These are phyloP conservation scores for Calonectria multiphialidica DNA, from an alignment of 2,329 filamentous ascomycete genomes.

Conservation along the genomic window DNA sequence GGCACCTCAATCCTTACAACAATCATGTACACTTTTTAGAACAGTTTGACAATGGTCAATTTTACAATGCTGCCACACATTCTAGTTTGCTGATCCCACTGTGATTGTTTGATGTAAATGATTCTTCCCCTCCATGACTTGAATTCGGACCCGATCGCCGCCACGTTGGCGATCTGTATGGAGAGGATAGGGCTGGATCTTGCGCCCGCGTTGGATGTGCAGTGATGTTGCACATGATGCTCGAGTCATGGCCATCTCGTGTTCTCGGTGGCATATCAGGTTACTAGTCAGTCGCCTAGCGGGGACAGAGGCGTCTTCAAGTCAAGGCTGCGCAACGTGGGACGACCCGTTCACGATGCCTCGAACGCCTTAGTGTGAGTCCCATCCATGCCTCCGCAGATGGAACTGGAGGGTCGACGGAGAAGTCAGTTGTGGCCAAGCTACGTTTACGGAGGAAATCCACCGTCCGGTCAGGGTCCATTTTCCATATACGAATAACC, in stretches of 20 bases:
- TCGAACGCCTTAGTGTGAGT: slow-evolving; percentile 7
- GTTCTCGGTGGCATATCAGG: background rate
- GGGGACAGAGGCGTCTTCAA: slow-evolving; percentile 1
- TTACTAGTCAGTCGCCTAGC: background rate
- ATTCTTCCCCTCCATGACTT: too few species aligned
- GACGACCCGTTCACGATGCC: slow-evolving; percentile 28
- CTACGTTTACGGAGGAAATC: background rate
- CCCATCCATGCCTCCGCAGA: slow-evolving; percentile 22
- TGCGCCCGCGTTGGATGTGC: background rate
- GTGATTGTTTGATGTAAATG: background rate
- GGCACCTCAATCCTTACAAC: slow-evolving; percentile 41
- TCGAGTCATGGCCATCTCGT: slow-evolving; percentile 20
- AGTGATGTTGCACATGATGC: background rate
- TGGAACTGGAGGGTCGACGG: slow-evolving; percentile 29
- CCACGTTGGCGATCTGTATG: background rate
- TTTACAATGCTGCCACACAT: slow-evolving; percentile 42
- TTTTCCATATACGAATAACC: background rate
- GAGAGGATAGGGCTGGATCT: background rate
- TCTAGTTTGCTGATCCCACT: background rate
- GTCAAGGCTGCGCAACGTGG: slow-evolving; percentile 14
- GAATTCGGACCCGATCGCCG: too few species aligned
- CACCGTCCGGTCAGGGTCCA: background rate
- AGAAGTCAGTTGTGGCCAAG: slow-evolving; percentile 41
- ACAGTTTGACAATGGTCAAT: slow-evolving; percentile 39
- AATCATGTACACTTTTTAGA: slow-evolving; percentile 41